phyloP scores from a whole-genome alignment of 2,329 filamentous ascomycete species.

The Calonectria fujianensis region DNA sequence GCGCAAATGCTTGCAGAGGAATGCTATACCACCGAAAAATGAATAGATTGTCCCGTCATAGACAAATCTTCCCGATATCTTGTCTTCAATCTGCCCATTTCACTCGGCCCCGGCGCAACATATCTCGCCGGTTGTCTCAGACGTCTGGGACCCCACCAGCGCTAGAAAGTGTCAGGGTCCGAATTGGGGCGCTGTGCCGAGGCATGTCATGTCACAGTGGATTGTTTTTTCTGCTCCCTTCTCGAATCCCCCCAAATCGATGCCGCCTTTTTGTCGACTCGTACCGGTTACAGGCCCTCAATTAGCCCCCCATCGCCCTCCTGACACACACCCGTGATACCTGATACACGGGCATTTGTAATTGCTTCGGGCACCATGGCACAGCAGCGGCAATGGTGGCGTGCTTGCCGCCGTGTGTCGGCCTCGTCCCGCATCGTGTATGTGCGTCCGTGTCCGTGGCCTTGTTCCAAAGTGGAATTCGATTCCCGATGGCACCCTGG shows the following conservation, averaged over 20 bases:
- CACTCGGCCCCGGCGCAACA: conserved; percentile 50
- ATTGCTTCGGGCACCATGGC: conserved; percentile 24
- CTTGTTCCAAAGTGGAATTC: conserved; percentile 23
- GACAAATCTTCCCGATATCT: background rate
- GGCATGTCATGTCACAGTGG: conserved; percentile 48
- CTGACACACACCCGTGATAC: conserved; percentile 15
- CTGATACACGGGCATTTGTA: conserved; percentile 9
- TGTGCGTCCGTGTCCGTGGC: conserved; percentile 5
- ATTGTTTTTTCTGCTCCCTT: background rate
- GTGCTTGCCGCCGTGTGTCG: background rate
- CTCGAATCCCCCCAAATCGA: background rate
- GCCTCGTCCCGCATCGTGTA: conserved; percentile 2
- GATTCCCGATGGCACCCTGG: conserved; percentile 16
- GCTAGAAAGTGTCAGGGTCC: conserved; percentile 47
- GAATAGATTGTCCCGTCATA: background rate
- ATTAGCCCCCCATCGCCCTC: background rate
- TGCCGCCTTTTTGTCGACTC: background rate
- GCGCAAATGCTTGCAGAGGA: background rate
- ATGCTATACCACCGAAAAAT: background rate
- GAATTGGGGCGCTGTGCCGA: conserved; percentile 49
- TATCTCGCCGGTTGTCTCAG: conserved; percentile 45
- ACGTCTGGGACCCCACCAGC: conserved; percentile 13
- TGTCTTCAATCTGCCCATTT: conserved; percentile 2
- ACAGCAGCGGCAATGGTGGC: conserved; percentile 1
- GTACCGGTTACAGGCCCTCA: background rate